These are phyloP conservation scores for Westerdykella ornata DNA, from an alignment of 2,329 filamentous ascomycete species.

Conservation along the genomic window DNA sequence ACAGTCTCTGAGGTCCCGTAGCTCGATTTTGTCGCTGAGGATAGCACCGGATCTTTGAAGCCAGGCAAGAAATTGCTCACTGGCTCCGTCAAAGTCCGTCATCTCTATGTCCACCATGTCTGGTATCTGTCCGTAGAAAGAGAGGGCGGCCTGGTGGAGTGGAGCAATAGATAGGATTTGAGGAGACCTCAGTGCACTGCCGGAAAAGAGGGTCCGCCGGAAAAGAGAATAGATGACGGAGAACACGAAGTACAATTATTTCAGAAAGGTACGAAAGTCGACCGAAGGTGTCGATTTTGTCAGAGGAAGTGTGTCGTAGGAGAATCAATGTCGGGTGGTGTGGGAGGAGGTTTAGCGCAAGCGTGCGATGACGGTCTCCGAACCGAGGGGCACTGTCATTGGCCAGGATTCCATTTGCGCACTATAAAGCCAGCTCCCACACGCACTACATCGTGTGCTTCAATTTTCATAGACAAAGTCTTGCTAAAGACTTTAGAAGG, in stretches of 20 bases:
- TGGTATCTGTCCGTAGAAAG: no score
- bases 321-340: constrained; percentile 8
- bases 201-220: no score
- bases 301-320: constrained; percentile 3
- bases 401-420: constrained; percentile 5
- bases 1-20: constrained; percentile 52
- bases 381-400: constrained; percentile 16
- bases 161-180: no score
- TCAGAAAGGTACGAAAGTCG: no score
- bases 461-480: no score
- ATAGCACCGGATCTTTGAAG: constrained; percentile 48
- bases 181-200: no score
- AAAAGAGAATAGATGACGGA: no score
- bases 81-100: constrained; percentile 39
- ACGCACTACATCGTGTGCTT: no score
- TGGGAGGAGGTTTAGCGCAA: constrained; percentile 6
- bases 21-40: constrained; percentile 52
- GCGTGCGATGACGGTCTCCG: constrained; percentile 3
- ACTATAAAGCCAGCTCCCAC: no score
- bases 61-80: constrained; percentile 52
- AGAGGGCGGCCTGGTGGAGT: no score
- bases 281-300: not conserved
- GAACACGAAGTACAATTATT: no score
- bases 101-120: constrained; percentile 9
- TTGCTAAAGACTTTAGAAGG: no score